phyloP scores from a whole-genome alignment of 2,329 filamentous ascomycete genomes.

The Penicillium hordei region DNA sequence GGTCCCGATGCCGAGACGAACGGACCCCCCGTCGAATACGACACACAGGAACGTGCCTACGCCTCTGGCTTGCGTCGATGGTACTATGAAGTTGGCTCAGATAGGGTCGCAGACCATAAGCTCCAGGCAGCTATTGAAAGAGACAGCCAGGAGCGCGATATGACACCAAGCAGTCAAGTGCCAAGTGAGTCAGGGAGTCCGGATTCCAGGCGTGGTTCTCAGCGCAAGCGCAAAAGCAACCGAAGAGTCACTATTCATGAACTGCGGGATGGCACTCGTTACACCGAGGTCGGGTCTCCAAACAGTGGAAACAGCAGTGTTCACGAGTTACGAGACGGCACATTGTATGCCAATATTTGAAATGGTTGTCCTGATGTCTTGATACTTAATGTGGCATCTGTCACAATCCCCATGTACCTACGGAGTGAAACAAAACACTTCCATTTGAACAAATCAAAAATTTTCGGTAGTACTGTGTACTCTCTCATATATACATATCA shows the following conservation, averaged over 20 bases:
- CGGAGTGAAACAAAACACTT: neutral
- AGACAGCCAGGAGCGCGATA: slow-evolving; percentile 28
- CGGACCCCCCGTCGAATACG: slow-evolving; percentile 44
- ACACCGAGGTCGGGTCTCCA: slow-evolving; percentile 43
- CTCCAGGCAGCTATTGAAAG: slow-evolving; percentile 37
- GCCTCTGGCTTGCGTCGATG: slow-evolving; percentile 41
- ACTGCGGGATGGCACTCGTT: slow-evolving; percentile 43
- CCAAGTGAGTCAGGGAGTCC: slow-evolving; percentile 37
- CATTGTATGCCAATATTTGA: slow-evolving; percentile 44
- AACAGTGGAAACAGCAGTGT: slow-evolving; percentile 35
- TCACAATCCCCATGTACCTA: neutral
- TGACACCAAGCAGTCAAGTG: slow-evolving; percentile 27
- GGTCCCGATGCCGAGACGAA: slow-evolving; percentile 32
- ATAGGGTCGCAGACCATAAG: slow-evolving; percentile 37
- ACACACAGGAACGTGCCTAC: slow-evolving; percentile 37
- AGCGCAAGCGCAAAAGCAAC: slow-evolving; percentile 31
- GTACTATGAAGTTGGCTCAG: slow-evolving; percentile 40
- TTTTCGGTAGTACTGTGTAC: neutral
- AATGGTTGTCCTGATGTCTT: neutral
- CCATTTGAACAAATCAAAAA: neutral
- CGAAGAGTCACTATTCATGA: slow-evolving; percentile 45
- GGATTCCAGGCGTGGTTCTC: slow-evolving; percentile 30
- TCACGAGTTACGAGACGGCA: slow-evolving; percentile 45
- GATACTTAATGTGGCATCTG: neutral
- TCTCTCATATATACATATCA: neutral